Base-by-base conservation (phyloP, 177 flowering plant genomes). In the Vitis hybrid region DNA sequence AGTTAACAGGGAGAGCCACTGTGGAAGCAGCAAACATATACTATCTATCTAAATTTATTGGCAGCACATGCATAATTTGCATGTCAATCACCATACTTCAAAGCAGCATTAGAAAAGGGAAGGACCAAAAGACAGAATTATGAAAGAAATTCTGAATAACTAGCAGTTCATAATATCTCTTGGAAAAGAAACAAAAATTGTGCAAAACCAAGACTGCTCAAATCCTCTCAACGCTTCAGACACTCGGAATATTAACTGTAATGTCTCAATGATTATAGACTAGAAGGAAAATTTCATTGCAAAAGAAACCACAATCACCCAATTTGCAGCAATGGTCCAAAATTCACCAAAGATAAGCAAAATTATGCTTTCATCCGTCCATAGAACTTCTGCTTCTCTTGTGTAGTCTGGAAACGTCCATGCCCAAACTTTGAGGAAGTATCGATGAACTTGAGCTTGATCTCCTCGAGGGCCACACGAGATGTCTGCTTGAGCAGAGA, bases 341-440 rank as follows among this genome's bases (percentile, higher is more conserved):
- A 61, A 55, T 21, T 21, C 64, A 48, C 20, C 24, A 9, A 41
- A 18, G 27, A 24, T 0, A 6, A 0, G 64, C 61, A 67, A 18
- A 61, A 71, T 65, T 66, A 89, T 0, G 88, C 90, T 85, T 90
- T 90, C 51, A 74, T 13, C 1, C 89, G 84, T 32, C 88, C 88
- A 77, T 66, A 90, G 74, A 75, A 85, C 86, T 87, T 89, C 74
- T 81, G 83, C 79, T 90, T 90, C 86, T 90, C 95, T 71, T 84
- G 71, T 12, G 90, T 83, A 24, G 91, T 85, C 81, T 90, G 94
- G 92, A 88, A 90, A 69, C 92, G 90, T 12, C 94, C 92, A 79
- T 90, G 95, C 11, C 95, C 96, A 68, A 89, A 89, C 84, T 91
- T 91, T 15, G 96, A 91, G 15, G 96, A 89, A 54, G 96, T 91